Evolutionary conservation across 495 filamentous ascomycete species (phyloP).

Genomic region (Lasiosphaeria hispida): DNA sequence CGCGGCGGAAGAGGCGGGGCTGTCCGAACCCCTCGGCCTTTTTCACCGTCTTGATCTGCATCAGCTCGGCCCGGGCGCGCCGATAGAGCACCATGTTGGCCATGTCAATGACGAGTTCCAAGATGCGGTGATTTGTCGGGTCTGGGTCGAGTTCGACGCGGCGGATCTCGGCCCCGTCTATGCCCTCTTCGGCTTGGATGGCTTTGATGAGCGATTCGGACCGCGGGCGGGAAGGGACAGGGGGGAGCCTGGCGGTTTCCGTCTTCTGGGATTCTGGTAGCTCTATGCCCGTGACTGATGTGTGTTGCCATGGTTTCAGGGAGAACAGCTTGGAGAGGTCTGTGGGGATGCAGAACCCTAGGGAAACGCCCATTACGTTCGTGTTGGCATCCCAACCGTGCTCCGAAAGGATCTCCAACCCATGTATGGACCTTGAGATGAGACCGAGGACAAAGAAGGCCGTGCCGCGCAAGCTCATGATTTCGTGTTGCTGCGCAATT

Average conservation of each 20-base stretch:
- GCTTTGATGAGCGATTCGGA: slow-evolving; percentile 33
- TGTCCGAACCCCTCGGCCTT: slow-evolving; percentile 69
- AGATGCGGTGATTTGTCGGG: slow-evolving; percentile 65
- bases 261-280: slow-evolving; percentile 44
- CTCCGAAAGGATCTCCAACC: slow-evolving; percentile 81
- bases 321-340: slow-evolving; percentile 77
- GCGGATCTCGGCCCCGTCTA: slow-evolving; percentile 26
- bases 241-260: slow-evolving; percentile 32
- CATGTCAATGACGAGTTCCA: slow-evolving; percentile 78
- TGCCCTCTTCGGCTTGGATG: slow-evolving; percentile 34
- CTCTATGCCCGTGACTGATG: slow-evolving; percentile 40
- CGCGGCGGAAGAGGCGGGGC: slow-evolving; percentile 73
- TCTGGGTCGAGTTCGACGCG: slow-evolving; percentile 58
- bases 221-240: slow-evolving; percentile 33
- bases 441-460: slow-evolving; percentile 94
- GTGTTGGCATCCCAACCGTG: slow-evolving; percentile 90
- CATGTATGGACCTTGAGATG: slow-evolving; percentile 88
- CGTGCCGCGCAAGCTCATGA: slow-evolving; percentile 89
- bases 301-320: slow-evolving; percentile 46
- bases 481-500: slow-evolving; percentile 82
- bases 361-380: slow-evolving; percentile 73
- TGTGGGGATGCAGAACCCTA: slow-evolving; percentile 82
- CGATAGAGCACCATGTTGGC: slow-evolving; percentile 86
- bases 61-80: slow-evolving; percentile 69
- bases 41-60: slow-evolving; percentile 48